phyloP scores from a whole-genome alignment of 495 filamentous ascomycete species.

The Letharia columbiana region DNA sequence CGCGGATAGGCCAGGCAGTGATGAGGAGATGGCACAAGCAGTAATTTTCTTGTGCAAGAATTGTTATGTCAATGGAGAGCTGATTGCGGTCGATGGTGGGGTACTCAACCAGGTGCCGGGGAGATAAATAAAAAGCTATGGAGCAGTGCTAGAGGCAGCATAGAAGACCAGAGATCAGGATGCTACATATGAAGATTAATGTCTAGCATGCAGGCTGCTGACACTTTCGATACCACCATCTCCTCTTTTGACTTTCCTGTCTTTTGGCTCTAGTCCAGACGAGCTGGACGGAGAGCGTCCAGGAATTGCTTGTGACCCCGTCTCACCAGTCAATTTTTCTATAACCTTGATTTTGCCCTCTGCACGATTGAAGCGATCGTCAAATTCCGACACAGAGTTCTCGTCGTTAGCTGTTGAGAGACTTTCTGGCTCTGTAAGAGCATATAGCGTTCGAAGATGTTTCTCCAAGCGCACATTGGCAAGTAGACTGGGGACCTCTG shows the following conservation, averaged over 20 bases:
- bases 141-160: not conserved
- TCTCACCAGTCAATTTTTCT: conserved; percentile 60
- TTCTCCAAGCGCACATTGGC: conserved; percentile 57
- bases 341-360: conserved; percentile 74
- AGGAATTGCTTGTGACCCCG: not conserved
- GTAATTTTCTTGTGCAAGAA: conserved; percentile 43
- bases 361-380: conserved; percentile 73
- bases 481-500: conserved; percentile 36
- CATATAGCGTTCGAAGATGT: conserved; percentile 63
- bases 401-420: conserved; percentile 71
- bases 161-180: not conserved
- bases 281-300: conserved; percentile 28
- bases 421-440: conserved; percentile 70
- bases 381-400: conserved; percentile 74
- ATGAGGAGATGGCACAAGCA: conserved; percentile 43
- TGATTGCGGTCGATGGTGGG: conserved; percentile 53
- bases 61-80: conserved; percentile 52
- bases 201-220: conserved; percentile 39
- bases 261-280: conserved; percentile 27
- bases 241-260: conserved; percentile 27
- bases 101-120: conserved; percentile 37
- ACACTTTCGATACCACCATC: conserved; percentile 51
- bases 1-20: conserved; percentile 34
- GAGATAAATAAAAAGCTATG: not conserved
- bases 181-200: conserved; percentile 30